phyloP scores from a whole-genome alignment of 2,329 filamentous ascomycete genomes.

The Verticillium klebahnii region DNA sequence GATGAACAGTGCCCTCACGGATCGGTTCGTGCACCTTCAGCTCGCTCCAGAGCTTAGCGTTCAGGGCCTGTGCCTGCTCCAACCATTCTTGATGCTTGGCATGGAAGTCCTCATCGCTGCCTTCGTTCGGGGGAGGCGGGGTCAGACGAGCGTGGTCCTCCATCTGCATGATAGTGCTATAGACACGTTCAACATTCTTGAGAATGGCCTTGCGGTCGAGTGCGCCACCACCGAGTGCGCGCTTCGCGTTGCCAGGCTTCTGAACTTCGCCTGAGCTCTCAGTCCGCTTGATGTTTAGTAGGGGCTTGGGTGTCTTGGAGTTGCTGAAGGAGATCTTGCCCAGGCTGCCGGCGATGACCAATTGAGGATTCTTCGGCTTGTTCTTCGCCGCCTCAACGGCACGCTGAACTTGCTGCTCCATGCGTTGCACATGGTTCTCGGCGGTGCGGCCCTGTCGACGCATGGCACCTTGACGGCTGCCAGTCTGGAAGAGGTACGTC shows the following conservation, averaged over 20 bases:
- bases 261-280: conserved; percentile 61
- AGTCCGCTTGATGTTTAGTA: conserved; percentile 89
- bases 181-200: conserved; percentile 83
- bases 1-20: conserved; percentile 70
- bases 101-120: conserved; percentile 62
- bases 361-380: conserved; percentile 94
- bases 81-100: conserved; percentile 78
- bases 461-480: conserved; percentile 70
- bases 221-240: conserved; percentile 33
- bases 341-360: conserved; percentile 92
- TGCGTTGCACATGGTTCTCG: conserved; percentile 96
- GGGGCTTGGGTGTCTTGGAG: conserved; percentile 90
- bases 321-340: conserved; percentile 99
- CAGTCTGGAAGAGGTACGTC: conserved; percentile 94
- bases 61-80: conserved; percentile 64
- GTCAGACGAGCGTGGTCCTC: conserved; percentile 87
- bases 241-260: conserved; percentile 44
- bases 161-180: conserved; percentile 83
- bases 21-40: conserved; percentile 94
- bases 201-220: conserved; percentile 80
- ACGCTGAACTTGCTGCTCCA: conserved; percentile 98
- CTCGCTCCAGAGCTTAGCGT: conserved; percentile 75
- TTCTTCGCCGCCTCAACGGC: conserved; percentile 96
- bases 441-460: conserved; percentile 75
- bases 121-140: conserved; percentile 58